A percentile compares a stretch with the other conserved stretches of the same genome.
Evolutionary conservation across 495 filamentous ascomycete genomes (phyloP).

Genomic region (Glutinoglossum americanum): DNA sequence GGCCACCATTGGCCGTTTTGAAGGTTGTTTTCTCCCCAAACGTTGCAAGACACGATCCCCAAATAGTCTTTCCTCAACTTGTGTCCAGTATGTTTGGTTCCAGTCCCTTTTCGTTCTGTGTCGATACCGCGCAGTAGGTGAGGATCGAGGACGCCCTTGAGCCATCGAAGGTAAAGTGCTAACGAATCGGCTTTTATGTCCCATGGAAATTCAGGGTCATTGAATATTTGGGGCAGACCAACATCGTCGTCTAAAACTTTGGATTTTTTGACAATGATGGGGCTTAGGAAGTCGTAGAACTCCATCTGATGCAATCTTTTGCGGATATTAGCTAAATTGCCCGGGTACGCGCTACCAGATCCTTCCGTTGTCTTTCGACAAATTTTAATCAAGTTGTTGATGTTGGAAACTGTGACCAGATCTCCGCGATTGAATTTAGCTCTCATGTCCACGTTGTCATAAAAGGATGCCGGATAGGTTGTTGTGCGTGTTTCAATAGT

Average conservation of each 20-base stretch:
- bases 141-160: constrained; percentile 17
- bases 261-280: constrained; percentile 14
- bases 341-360: background rate
- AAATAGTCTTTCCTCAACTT: constrained; percentile 14
- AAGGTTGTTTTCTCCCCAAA: constrained; percentile 24
- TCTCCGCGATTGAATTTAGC: constrained; percentile 2
- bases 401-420: constrained; percentile 1
- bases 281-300: constrained; percentile 13
- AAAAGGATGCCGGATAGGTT: constrained; percentile 32
- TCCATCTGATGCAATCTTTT: constrained; percentile 15
- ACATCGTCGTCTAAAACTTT: constrained; percentile 18
- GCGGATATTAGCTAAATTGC: constrained; percentile 8
- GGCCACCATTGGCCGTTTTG: constrained; percentile 37
- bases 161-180: constrained; percentile 21
- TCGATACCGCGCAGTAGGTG: constrained; percentile 28
- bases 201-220: constrained; percentile 14
- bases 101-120: constrained; percentile 4
- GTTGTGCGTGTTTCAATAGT: constrained; percentile 13
- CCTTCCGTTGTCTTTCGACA: background rate
- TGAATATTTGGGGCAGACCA: constrained; percentile 19
- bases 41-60: constrained; percentile 11
- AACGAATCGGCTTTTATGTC: constrained; percentile 23
- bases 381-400: constrained; percentile 1
- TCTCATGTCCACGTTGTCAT: constrained; percentile 13
- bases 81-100: constrained; percentile 6